Evolutionary conservation across 257 asterid species (phyloP).

Genomic region (Mitragyna speciosa): DNA sequence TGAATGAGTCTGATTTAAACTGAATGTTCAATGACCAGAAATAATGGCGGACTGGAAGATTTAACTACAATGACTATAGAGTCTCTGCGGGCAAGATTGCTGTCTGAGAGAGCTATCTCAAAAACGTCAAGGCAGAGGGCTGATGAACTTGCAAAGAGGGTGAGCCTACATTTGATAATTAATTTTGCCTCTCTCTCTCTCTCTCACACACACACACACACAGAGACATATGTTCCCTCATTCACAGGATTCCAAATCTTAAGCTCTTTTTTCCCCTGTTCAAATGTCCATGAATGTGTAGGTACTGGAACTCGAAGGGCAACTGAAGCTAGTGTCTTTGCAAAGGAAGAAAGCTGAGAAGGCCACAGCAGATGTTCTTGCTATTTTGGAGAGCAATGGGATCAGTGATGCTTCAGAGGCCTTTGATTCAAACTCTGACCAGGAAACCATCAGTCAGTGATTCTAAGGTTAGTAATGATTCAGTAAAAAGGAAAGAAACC

Average conservation of each 20-base stretch:
- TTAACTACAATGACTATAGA: conserved; percentile 73
- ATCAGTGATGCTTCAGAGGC: conserved; percentile 67
- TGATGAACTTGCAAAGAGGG: conserved; percentile 85
- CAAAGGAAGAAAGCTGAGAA: conserved; percentile 90
- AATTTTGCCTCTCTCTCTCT: conserved; percentile 8
- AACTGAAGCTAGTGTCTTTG: conserved; percentile 61
- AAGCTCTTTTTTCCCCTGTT: conserved; percentile 4
- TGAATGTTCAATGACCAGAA: conserved; percentile 38
- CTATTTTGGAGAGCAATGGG: conserved; percentile 66
- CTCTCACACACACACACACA: neutral
- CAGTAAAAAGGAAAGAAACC: conserved; percentile 31
- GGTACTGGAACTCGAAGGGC: conserved; percentile 86
- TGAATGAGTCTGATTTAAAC: neutral
- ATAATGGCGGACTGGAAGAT: conserved; percentile 55
- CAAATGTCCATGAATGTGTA: conserved; percentile 24
- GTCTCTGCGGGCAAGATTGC: conserved; percentile 77
- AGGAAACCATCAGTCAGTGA: conserved; percentile 44
- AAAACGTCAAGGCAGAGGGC: conserved; percentile 80
- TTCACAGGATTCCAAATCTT: neutral
- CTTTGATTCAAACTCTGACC: conserved; percentile 68
- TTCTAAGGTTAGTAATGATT: conserved; percentile 36
- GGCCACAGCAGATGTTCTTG: conserved; percentile 82
- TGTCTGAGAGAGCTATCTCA: conserved; percentile 89
- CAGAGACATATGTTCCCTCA: neutral
- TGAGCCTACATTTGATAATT: conserved; percentile 29